Base-by-base conservation (phyloP, 345 rosid genomes). In the Syzygium aqueum region DNA sequence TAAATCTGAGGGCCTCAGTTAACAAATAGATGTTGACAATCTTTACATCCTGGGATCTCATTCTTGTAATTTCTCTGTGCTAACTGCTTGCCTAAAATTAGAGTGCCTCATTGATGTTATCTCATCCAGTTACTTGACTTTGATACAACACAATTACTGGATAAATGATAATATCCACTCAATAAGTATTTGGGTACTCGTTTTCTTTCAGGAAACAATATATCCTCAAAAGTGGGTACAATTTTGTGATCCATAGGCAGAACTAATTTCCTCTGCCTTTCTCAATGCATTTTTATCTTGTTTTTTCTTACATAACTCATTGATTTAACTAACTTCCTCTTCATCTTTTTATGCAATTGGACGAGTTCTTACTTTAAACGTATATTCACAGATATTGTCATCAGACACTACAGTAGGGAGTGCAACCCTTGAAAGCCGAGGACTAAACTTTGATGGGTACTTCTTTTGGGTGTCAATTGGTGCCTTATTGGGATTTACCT, bases 391-490 rank as follows among this genome's bases (percentile, higher is more conserved):
- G 98, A 88, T 89, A 88, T 85, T 85, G 85, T 85, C 92, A 25
- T 86, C 89, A 1, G 89, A 92, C 90, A 73, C 88, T 61, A 94
- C 99, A 80, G 78, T 95, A 67, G 98, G 96, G 46, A 78, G 90
- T 56, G 89, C 89, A 84, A 91, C 88, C 51, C 93, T 96, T 11
- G 92, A 91, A 88, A 93, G 89, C 86, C 94, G 95, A 27, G 97
- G 96, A 87, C 86, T 97, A 21, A 90, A 96, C 92, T 95, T 89
- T 49, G 89, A 90, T 5, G 92, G 89, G 85, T 87, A 91, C 88
- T 78, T 91, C 88, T 96, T 89, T 78, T 95, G 99, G 98, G 91
- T 93, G 85, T 91, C 96, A 86, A 77, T 93, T 28, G 94, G 91
- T 89, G 96, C 94, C 88, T 87, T 97, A 65, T 87, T 92, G 57